phyloP scores from a whole-genome alignment of 495 filamentous ascomycete genomes.

The Tuber calosporum region DNA sequence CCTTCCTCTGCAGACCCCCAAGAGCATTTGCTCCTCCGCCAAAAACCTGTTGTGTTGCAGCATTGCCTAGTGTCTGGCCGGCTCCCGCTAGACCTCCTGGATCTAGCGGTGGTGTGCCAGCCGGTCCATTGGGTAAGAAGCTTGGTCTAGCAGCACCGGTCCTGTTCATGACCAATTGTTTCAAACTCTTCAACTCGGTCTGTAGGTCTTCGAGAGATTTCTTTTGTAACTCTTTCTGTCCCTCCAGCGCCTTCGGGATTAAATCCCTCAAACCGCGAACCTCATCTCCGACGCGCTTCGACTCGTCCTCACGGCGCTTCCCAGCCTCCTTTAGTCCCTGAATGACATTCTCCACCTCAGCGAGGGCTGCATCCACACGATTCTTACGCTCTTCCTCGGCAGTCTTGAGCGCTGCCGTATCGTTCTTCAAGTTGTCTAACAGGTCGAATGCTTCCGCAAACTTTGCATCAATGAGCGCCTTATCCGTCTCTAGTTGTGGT shows the following conservation, averaged over 20 bases:
- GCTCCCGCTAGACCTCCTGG: conserved; percentile 39
- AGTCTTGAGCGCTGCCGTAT: conserved; percentile 77
- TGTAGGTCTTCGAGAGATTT: conserved; percentile 74
- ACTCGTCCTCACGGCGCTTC: conserved; percentile 74
- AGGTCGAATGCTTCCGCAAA: conserved; percentile 86
- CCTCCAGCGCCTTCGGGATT: conserved; percentile 80
- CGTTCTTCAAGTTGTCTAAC: conserved; percentile 82
- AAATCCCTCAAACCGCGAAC: conserved; percentile 70
- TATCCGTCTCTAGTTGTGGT: conserved; percentile 86
- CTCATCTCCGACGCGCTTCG: conserved; percentile 75
- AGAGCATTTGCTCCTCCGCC: conserved; percentile 37
- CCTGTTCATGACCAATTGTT: conserved; percentile 53
- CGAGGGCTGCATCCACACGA: conserved; percentile 71
- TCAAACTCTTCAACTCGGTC: conserved; percentile 83
- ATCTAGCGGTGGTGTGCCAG: conserved; percentile 45
- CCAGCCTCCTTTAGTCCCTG: conserved; percentile 70
- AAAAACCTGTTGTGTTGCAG: conserved; percentile 35
- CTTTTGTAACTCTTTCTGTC: conserved; percentile 77
- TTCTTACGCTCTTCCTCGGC: conserved; percentile 79
- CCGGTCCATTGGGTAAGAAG: conserved; percentile 34
- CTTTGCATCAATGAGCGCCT: conserved; percentile 78
- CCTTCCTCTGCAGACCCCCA: conserved; percentile 43
- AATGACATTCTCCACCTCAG: conserved; percentile 76
- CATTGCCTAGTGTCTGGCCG: conserved; percentile 39
- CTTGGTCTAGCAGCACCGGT: conserved; percentile 31